These are phyloP conservation scores for Epichloe festucae DNA, from an alignment of 2,329 filamentous ascomycete genomes.

Conservation along the genomic window DNA sequence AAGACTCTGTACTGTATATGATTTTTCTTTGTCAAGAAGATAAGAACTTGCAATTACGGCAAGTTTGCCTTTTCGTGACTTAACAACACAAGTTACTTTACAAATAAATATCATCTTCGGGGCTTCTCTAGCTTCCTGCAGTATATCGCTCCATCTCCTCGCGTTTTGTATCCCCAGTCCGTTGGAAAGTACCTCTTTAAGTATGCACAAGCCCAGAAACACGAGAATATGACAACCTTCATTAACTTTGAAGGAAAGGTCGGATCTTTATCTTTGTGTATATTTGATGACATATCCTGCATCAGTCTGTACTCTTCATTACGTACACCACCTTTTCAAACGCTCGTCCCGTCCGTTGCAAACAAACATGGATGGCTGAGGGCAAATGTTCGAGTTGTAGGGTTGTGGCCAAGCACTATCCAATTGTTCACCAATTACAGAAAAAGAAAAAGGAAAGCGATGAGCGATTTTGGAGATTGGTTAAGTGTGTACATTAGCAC, in stretches of 20 bases:
- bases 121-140: neutral
- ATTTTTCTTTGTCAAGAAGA: slow-evolving; percentile 2
- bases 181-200: neutral
- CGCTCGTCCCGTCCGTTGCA: neutral
- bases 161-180: neutral
- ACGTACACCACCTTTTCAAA: neutral
- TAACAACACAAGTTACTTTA: neutral
- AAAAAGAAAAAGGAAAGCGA: neutral
- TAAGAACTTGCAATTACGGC: neutral
- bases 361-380: neutral
- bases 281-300: slow-evolving; percentile 13
- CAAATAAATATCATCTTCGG: neutral
- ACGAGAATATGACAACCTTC: neutral
- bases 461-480: neutral
- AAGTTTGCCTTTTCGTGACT: neutral
- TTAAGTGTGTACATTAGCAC: neutral
- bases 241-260: neutral
- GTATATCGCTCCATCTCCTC: neutral
- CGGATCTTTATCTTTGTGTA: slow-evolving; percentile 1
- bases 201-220: neutral
- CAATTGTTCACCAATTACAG: neutral
- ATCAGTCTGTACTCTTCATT: slow-evolving; percentile 1
- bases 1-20: slow-evolving; percentile 7
- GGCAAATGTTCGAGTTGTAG: neutral
- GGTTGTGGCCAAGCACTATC: neutral